A percentile compares a stretch with the other conserved stretches of the same genome.
These are phyloP conservation scores for Aulographum hederae DNA, from an alignment of 2,329 filamentous ascomycete species.

Conservation along the genomic window DNA sequence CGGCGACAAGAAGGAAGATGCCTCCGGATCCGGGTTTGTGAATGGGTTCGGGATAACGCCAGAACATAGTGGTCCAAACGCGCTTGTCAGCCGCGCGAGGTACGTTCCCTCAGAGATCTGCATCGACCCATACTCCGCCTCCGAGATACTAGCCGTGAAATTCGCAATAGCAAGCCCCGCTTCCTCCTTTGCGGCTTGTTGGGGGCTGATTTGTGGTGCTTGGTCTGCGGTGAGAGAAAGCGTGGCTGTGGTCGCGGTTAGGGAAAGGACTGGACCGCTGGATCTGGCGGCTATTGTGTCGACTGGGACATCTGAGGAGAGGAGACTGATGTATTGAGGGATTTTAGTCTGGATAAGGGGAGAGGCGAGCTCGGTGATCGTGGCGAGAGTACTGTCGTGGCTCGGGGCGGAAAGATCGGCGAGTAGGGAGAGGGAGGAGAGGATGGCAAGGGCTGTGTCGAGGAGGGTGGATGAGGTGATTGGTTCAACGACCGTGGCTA, in stretches of 20 bases:
- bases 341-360: slow-evolving; percentile 35
- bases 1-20: too few species aligned
- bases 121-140: slow-evolving; percentile 35
- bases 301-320: slow-evolving; percentile 10
- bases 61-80: too few species aligned
- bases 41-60: too few species aligned
- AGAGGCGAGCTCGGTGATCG: slow-evolving; percentile 37
- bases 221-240: slow-evolving; percentile 4
- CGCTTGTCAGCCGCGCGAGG: slow-evolving; percentile 19
- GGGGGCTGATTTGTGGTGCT: slow-evolving; percentile 18
- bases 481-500: slow-evolving; percentile 48
- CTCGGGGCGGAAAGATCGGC: slow-evolving; percentile 31
- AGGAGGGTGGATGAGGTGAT: slow-evolving; percentile 45
- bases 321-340: slow-evolving; percentile 27
- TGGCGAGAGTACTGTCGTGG: slow-evolving; percentile 31
- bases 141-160: slow-evolving; percentile 37
- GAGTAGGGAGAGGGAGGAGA: slow-evolving; percentile 27
- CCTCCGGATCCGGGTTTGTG: too few species aligned
- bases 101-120: slow-evolving; percentile 34
- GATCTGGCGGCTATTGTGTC: slow-evolving; percentile 11
- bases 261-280: slow-evolving; percentile 14
- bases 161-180: slow-evolving; percentile 35
- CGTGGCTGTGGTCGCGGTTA: slow-evolving; percentile 9
- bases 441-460: slow-evolving; percentile 47
- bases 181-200: slow-evolving; percentile 22